phyloP scores from a whole-genome alignment of 352 stramenopile genomes.

The Pythium biforme region DNA sequence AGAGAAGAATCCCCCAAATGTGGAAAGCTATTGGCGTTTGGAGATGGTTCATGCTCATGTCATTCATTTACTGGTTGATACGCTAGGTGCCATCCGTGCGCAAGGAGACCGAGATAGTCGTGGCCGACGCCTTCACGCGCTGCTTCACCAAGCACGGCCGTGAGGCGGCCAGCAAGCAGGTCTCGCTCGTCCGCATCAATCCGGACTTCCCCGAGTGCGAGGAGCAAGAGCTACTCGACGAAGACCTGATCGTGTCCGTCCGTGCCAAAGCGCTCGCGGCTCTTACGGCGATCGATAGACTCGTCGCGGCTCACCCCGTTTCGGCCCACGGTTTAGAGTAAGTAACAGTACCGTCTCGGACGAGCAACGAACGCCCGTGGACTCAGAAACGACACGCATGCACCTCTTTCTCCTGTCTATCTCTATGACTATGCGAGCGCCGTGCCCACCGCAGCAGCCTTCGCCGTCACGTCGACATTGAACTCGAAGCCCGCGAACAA shows the following conservation, averaged over 20 bases:
- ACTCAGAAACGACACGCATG: neutral
- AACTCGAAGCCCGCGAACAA: conserved; percentile 60
- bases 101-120: conserved; percentile 78
- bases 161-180: conserved; percentile 28
- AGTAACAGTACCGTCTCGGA: neutral
- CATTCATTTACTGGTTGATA: neutral
- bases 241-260: conserved; percentile 49
- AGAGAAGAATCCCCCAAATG: no score
- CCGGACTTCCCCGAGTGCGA: conserved; percentile 63
- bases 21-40: no score
- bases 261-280: conserved; percentile 48
- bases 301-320: conserved; percentile 8
- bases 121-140: conserved; percentile 60
- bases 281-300: conserved; percentile 53
- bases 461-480: conserved; percentile 35
- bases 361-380: neutral
- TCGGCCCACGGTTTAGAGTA: neutral
- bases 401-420: neutral
- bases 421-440: neutral
- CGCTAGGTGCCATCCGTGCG: conserved; percentile 75
- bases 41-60: neutral
- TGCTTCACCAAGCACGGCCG: conserved; percentile 25
- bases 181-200: conserved; percentile 75
- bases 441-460: neutral
- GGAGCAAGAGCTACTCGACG: conserved; percentile 41